Conservation (phyloP, 306 rosid genomes). For the Vachellia pachyceras region DNA sequence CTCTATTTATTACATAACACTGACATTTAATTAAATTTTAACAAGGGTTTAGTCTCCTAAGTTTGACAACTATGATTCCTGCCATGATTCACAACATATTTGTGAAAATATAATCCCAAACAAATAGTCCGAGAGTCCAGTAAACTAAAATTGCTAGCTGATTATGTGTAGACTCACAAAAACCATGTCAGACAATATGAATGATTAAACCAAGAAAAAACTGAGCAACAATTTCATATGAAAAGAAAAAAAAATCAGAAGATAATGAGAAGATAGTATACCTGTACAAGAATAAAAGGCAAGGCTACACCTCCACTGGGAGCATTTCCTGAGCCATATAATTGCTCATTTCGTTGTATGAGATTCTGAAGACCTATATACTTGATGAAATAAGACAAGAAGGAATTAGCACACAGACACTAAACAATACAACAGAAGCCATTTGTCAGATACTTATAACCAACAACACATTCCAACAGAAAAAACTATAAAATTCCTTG, state of each 20-base stretch:
- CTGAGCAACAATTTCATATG: conserved; percentile 22
- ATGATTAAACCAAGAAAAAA: conserved; percentile 16
- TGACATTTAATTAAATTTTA: conserved; percentile 21
- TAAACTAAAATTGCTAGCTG: conserved; percentile 14
- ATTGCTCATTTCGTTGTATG: conserved; percentile 85
- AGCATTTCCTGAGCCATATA: conserved; percentile 81
- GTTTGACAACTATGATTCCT: neutral
- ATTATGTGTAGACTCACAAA: neutral
- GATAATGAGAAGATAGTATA: conserved; percentile 37
- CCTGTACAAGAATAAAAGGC: conserved; percentile 96
- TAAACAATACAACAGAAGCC: conserved; percentile 12
- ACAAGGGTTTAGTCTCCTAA: neutral
- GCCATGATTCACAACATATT: conserved; percentile 15
- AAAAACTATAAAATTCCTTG: conserved; percentile 5
- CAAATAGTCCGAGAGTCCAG: conserved; percentile 13
- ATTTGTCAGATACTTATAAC: conserved; percentile 5
- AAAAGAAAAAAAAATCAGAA: conserved; percentile 25
- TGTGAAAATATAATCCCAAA: conserved; percentile 15
- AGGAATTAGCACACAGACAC: conserved; percentile 41
- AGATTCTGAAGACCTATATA: conserved; percentile 88
- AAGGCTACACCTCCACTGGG: conserved; percentile 95
- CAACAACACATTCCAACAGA: conserved; percentile 31
- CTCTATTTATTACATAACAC: neutral
- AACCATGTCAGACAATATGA: neutral
- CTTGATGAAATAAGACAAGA: conserved; percentile 54